Percentiles rank a stretch among this genome's conserved stretches.
These are phyloP conservation scores for Boletus rufocinnamomeus DNA, from an alignment of 768 basidiomycete genomes.

Conservation along the genomic window DNA sequence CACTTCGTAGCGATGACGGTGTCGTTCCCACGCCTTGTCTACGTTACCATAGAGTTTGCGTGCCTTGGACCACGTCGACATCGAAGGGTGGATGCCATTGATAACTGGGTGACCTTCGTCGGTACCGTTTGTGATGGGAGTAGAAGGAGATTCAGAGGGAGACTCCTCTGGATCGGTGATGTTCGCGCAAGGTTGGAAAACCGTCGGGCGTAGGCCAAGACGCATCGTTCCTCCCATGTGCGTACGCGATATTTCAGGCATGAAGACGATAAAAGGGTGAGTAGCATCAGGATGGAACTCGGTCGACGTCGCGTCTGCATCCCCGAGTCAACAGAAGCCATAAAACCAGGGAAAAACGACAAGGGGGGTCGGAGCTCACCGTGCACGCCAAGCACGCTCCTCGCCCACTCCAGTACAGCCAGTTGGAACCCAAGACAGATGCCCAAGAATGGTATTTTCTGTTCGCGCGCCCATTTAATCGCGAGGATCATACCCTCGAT, in stretches of 20 bases:
- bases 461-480: constrained; percentile 96
- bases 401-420: constrained; percentile 93
- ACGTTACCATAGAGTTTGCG: constrained; percentile 83
- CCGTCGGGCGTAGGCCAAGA: constrained; percentile 93
- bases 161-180: constrained; percentile 17
- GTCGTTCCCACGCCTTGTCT: constrained; percentile 90
- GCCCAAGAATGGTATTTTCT: constrained; percentile 92
- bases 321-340: constrained; percentile 12
- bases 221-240: constrained; percentile 99
- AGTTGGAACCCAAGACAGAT: constrained; percentile 98
- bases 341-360: neutral
- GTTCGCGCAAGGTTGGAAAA: constrained; percentile 61
- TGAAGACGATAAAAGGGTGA: constrained; percentile 88
- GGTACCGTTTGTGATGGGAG: constrained; percentile 8
- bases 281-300: constrained; percentile 69
- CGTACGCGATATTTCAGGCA: constrained; percentile 98
- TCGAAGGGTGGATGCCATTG: constrained; percentile 31
- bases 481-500: constrained; percentile 98
- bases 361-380: constrained; percentile 43
- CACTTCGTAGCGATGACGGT: constrained; percentile 95
- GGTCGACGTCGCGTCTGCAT: constrained; percentile 76
- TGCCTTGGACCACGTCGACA: constrained; percentile 68
- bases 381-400: constrained; percentile 72
- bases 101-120: neutral
- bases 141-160: constrained; percentile 10